A percentile compares a stretch with the other conserved stretches of the same genome.
These are phyloP conservation scores for Sporothrix variecibatus DNA, from an alignment of 2,329 filamentous ascomycete species.

Conservation along the genomic window DNA sequence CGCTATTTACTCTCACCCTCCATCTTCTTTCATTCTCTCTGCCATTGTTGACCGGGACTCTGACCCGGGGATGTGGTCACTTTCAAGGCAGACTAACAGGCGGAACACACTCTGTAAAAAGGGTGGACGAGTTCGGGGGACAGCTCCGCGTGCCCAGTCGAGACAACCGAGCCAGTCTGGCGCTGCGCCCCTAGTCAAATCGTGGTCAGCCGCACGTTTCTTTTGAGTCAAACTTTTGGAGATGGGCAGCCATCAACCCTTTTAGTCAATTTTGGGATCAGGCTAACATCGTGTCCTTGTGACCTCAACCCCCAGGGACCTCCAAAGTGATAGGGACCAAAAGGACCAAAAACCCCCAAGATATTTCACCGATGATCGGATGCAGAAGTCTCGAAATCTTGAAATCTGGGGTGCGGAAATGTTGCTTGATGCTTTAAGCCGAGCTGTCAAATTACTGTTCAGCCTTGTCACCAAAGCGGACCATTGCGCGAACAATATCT, in stretches of 20 bases:
- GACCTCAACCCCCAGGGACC: neutral
- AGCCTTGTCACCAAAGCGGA: neutral
- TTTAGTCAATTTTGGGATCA: neutral
- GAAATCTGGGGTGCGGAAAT: neutral
- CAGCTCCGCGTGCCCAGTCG: neutral
- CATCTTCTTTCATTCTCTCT: neutral
- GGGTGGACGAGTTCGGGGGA: neutral
- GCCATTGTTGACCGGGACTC: neutral
- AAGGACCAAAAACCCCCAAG: neutral
- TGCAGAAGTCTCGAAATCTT: neutral
- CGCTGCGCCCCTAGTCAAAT: neutral
- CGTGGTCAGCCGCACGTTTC: slow-evolving; percentile 13
- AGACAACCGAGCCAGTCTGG: neutral
- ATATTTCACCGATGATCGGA: neutral
- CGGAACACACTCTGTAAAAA: neutral
- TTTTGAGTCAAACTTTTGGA: neutral
- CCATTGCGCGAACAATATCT: neutral
- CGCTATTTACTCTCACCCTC: slow-evolving; percentile 4
- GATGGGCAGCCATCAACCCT: neutral
- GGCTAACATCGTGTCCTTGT: slow-evolving; percentile 12
- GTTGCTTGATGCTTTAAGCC: neutral
- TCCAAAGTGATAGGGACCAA: neutral
- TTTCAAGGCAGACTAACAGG: slow-evolving; percentile 22
- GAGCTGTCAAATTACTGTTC: neutral
- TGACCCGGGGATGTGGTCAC: neutral